phyloP scores from a whole-genome alignment of 2,329 filamentous ascomycete species.

The Colletotrichum sp. region DNA sequence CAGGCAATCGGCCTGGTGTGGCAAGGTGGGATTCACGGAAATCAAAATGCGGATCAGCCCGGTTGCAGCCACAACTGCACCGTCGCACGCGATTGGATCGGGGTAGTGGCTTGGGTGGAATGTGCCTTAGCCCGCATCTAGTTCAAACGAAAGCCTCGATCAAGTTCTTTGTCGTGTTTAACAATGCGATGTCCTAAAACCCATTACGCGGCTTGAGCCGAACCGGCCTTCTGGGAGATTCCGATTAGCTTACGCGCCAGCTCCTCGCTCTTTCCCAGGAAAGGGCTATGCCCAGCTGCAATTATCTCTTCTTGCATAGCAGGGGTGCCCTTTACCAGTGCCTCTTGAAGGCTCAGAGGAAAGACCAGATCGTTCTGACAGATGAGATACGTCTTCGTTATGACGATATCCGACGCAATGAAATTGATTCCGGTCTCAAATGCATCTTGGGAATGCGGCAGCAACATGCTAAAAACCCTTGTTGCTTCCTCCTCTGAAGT shows the following conservation, averaged over 20 bases:
- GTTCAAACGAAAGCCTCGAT: neutral
- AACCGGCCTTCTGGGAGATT: neutral
- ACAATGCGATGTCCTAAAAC: neutral
- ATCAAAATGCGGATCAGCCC: neutral
- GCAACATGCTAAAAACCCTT: neutral
- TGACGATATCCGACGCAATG: neutral
- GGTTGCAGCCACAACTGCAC: neutral
- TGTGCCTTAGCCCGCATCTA: neutral
- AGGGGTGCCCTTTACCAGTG: neutral
- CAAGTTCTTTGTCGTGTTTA: neutral
- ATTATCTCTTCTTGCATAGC: neutral
- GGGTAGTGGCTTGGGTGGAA: neutral
- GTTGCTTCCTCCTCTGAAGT: neutral
- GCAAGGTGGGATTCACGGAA: neutral
- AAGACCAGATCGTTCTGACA: neutral
- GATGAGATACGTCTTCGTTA: neutral
- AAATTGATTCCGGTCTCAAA: neutral
- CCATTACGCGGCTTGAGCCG: neutral
- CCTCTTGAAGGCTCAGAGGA: neutral
- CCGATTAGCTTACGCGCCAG: neutral
- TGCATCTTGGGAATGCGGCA: neutral
- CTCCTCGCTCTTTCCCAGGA: neutral
- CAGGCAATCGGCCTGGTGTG: neutral
- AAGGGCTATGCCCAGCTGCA: neutral
- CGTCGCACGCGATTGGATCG: neutral